Evolutionary conservation across 2,329 filamentous ascomycete genomes (phyloP).

Genomic region (Aschersonia sp.): DNA sequence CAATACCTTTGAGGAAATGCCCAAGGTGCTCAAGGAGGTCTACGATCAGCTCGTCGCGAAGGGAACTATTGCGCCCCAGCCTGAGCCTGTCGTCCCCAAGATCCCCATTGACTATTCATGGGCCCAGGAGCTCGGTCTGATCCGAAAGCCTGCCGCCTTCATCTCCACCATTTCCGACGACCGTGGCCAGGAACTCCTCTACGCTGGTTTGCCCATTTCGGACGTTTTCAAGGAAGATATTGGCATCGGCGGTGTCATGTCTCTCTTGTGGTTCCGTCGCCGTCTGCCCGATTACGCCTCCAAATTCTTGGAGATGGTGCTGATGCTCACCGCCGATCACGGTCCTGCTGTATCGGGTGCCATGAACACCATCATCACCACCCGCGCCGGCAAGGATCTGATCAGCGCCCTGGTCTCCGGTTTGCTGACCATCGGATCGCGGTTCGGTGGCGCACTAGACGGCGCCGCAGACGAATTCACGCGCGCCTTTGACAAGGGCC

Average conservation of each 20-base stretch:
- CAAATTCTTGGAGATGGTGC: constrained; percentile 99
- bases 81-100: constrained; percentile 91
- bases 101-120: constrained; percentile 99
- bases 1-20: constrained; percentile 93
- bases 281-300: constrained; percentile 90
- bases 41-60: constrained; percentile 80
- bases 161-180: constrained; percentile 99
- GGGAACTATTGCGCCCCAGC: constrained; percentile 70
- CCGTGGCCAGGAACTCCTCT: constrained; percentile 97
- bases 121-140: constrained; percentile 97
- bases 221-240: constrained; percentile 99
- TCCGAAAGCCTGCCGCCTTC: constrained; percentile 98
- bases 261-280: constrained; percentile 97
- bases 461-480: constrained; percentile 98
- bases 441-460: constrained; percentile 96
- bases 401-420: constrained; percentile 91
- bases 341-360: constrained; percentile 97
- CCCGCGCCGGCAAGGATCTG: constrained; percentile 95
- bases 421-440: constrained; percentile 94
- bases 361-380: constrained; percentile 99
- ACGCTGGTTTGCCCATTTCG: constrained; percentile 99
- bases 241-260: constrained; percentile 99
- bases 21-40: constrained; percentile 57
- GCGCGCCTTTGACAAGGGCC: constrained; percentile 93
- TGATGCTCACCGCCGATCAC: constrained; percentile 99